Evolutionary conservation across 2,329 filamentous ascomycete genomes (phyloP), one percentile per base, ranked within the genome.

Genomic region (Xylariaceae sp.): DNA sequence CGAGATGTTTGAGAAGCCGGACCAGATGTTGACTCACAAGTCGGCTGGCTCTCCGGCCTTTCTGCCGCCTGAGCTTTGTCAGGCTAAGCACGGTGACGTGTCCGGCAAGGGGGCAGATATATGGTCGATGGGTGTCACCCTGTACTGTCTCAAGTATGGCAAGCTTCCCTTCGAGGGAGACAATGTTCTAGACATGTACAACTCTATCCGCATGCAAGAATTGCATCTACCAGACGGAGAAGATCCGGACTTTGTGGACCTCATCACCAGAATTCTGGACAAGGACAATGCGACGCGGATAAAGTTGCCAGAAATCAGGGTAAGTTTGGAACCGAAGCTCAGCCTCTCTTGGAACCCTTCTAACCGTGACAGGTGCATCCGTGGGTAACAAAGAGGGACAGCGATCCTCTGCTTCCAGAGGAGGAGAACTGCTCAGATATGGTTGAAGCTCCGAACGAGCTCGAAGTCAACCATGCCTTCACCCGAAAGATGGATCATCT

Each of bases 91-190:
- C 54, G 86, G 85, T 1, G 80, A 89, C 45, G 81, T 96, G 2
- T 90, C 85, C 3, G 92, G 92, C 9, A 83, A 77, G 48, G 88
- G 90, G 4, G 87, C 87, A 4, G 92, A 98, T 59, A 88, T 98
- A 34, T 98, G 92, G 92, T 94, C 90, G 3, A 96, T 96, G 90
- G 92, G 92, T 5, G 81, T 95, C 7, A 94, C 89, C 2, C 67
- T 98, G 3, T 96, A 90, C 56, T 98, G 92, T 56, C 70, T 98
- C 24, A 80, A 83, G 40, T 96, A 94, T 51, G 92, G 92, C 19
- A 71, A 67, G 31, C 81, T 98, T 40, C 92, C 92, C 0, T 98
- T 96, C 52, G 82, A 89, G 50, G 75, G 81, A 36, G 67, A 75
- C 5, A 79, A 77, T 13, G 78, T 95, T 39, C 67, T 95, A 36